Base-by-base conservation (phyloP, 2,329 filamentous ascomycete genomes). In the Neofusicoccum parvum region DNA sequence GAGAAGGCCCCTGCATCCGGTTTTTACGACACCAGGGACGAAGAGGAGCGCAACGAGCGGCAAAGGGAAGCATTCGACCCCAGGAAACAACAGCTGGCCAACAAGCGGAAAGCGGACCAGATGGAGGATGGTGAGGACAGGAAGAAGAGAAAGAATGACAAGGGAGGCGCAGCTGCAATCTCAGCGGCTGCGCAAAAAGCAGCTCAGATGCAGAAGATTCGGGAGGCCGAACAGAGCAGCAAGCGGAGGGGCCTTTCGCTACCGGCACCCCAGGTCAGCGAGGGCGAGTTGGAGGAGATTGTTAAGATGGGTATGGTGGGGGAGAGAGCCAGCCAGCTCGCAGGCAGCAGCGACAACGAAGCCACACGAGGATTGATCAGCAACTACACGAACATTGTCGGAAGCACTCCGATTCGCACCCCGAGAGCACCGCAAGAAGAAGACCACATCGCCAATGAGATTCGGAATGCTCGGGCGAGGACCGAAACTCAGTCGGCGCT, bases 281-380 rank as follows among this genome's bases (percentile, higher is more conserved):
- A 99, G 73, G 86, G 88, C 49, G 95, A 99, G 79, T 83, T 99
- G 66, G 95, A 99, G 74, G 94, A 97, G 70, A 98, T 99, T 73
- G 92, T 99, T 69, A 99, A 99, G 82, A 96, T 98, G 93, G 94
- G 95, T 50, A 91, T 96, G 86, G 87, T 93, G 67, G 95, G 94
- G 43, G 93, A 97, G 74, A 89, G 90, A 60, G 95, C 95, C 49
- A 93, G 89, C 72, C 82, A 85, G 68, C 83, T 91, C 75, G 92
- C 92, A 4, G 87, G 87, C 50, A 88, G 88, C 62, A 91, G 91
- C 75, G 92, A 97, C 67, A 96, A 94, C 69, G 88, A 92, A 74
- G 88, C 92, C 62, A 96, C 94, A 0, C 88, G 91, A 69, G 93
- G 94, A 4, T 83, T 99, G 51, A 86, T 98, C 66, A 92, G 92